Base-by-base conservation (phyloP, 2,329 filamentous ascomycete species). In the Aspergillus puulaauensis region DNA sequence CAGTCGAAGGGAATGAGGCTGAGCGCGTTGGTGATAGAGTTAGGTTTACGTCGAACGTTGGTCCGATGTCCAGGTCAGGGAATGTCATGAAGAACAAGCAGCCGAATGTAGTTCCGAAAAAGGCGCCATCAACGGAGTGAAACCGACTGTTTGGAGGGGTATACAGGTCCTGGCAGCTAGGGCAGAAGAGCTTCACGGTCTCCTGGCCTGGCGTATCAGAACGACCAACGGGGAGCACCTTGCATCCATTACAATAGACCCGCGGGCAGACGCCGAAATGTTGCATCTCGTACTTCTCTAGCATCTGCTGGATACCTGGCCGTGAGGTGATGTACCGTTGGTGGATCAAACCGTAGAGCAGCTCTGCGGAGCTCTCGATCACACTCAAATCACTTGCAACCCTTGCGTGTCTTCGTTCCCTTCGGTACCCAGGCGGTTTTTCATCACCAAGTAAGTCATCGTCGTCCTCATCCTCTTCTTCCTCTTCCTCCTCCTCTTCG, bases 31-130 rank as follows among this genome's bases (percentile, higher is more conserved):
- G 61, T 40, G 69, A 68, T 49, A 71, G 56, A 56, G 50, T 52
- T 14, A 74, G 56, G 4, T 70, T 59, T 40, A 58, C 67, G 45
- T 87, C 87, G 66, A 86, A 86, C 69, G 89, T 88, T 33, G 87
- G 88, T 48, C 81, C 81, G 59, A 98, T 86, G 66, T 97, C 92
- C 70, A 97, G 90, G 72, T 99, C 95, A 37, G 95, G 93, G 75
- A 98, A 99, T 40, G 93, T 99, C 81, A 99, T 93, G 73, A 99
- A 91, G 80, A 99, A 99, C 59, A 99, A 86, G 46, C 92, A 92
- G 61, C 93, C 93, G 74, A 99, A 99, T 0, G 95, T 99, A 54
- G 95, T 93, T 48, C 95, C 95, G 71, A 99, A 99, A 80, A 98
- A 99, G 47, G 95, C 95, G 53, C 95, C 95, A 67, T 99, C 95